Evolutionary conservation across 2,329 filamentous ascomycete species (phyloP), one percentile per base, ranked within the genome.

Genomic region (Aspergillus proliferans): DNA sequence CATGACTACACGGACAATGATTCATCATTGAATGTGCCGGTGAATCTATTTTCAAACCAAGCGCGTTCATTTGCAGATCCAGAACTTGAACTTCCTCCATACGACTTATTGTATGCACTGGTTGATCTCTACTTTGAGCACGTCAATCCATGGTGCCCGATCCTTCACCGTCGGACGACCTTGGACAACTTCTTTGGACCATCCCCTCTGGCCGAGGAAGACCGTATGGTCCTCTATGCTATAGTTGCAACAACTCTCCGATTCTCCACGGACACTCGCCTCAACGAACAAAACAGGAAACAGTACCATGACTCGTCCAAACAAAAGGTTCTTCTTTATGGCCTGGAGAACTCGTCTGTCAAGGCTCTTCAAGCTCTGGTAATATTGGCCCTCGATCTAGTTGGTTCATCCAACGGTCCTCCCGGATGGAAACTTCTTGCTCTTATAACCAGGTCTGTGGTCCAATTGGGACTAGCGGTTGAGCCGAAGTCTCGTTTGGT

Each of bases 381-480:
- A 1, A 93, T 95, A 45, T 74, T 95, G 4, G 88, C 90, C 0
- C 72, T 95, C 9, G 90, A 95, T 62, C 78, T 95, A 21, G 85
- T 89, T 28, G 91, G 91, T 7, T 87, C 82, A 58, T 90, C 89
- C 34, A 95, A 95, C 64, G 91, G 91, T 0, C 90, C 90, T 2
- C 89, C 90, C 0, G 90, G 88, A 2, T 95, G 90, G 90, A 95
- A 95, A 62, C 79, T 95, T 50, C 82, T 95, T 67, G 90, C 91
- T 6, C 72, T 95, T 45, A 94, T 95, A 53, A 91, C 89, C 1
- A 82, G 91, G 18, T 90, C 88, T 6, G 88, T 94, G 1, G 89
- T 95, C 2, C 90, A 95, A 66, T 75, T 95, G 1, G 91, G 91
- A 0, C 72, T 96, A 22, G 85, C 89, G 0, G 88, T 92, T 1